Base-by-base conservation (phyloP, 140 eudicot species). In the Bidens hawaiensis region DNA sequence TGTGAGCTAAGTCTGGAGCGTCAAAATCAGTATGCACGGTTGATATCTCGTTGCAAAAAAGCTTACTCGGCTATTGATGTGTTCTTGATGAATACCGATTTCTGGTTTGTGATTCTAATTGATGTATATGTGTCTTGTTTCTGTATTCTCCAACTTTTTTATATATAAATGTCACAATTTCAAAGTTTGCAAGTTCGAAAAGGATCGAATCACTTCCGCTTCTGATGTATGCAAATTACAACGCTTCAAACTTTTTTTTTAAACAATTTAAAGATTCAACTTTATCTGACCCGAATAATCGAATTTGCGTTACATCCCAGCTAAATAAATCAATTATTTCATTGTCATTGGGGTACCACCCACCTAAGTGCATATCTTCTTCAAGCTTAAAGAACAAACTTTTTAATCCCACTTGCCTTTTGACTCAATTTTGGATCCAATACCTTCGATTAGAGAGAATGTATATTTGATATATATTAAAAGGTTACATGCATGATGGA, bases 391-490 rank as follows among this genome's bases (percentile, higher is more conserved):
- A 58, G 68, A 64, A 34, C 60, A 57, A 65, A 19, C 53, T 71
- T 66, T 73, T 30, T 58, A 73, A 66, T 68, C 78, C 73, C 74
- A 73, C 78, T 73, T 56, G 38, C 13, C 45, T 65, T 73, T 73
- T 73, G 78, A 65, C 78, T 54, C 15, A 19, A 53, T 63, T 62
- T 63, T 53, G 50, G 65, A 66, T 73, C 78, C 68, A 65, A 67
- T 71, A 22, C 68, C 46, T 47, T 30, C 28, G 34, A 60, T 48
- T 28, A 42, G 28, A 52, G 58, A 41, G 65, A 45, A 19, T 6
- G 50, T 34, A 73, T 46, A 31, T 22, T 42, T 65, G 18, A 47
- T 64, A 64, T 63, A n/a, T 5, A 72, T 31, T 0, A n/a, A 65
- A 73, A 65, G 21, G 14, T 55, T 34, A 36, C 53, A 47, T 73